These are phyloP conservation scores for Lentinula lateritia DNA, from an alignment of 768 basidiomycete genomes.

Conservation along the genomic window DNA sequence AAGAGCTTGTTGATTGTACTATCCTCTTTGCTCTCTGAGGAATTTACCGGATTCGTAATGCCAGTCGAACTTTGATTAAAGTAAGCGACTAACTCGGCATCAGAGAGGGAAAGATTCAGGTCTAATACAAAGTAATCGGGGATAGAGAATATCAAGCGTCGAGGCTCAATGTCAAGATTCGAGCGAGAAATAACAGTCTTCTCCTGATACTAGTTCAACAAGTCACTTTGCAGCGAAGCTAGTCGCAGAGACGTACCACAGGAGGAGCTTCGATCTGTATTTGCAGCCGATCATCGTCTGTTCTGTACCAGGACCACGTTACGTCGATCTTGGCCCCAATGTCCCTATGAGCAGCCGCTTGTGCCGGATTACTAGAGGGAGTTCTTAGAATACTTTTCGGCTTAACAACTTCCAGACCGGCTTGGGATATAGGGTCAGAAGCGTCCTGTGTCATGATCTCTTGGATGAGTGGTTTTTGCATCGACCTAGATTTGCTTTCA, in stretches of 20 bases:
- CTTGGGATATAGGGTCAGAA: neutral
- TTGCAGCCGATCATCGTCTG: conserved; percentile 31
- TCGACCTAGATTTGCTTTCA: conserved; percentile 11
- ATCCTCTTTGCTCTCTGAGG: conserved; percentile 17
- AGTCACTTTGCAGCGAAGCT: neutral
- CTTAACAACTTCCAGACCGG: conserved; percentile 12
- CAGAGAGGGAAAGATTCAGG: conserved; percentile 49
- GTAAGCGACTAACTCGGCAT: conserved; percentile 41
- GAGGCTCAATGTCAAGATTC: conserved; percentile 61
- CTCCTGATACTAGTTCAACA: conserved; percentile 22
- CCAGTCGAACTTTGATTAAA: neutral
- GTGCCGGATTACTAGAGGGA: neutral
- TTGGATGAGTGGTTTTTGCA: conserved; percentile 41
- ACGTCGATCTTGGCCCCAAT: conserved; percentile 5
- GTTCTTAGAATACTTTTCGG: conserved; percentile 41
- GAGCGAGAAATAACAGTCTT: conserved; percentile 33
- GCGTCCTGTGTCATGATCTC: conserved; percentile 24
- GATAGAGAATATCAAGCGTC: conserved; percentile 47
- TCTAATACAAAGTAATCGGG: conserved; percentile 48
- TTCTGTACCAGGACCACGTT: conserved; percentile 52
- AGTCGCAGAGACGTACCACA: conserved; percentile 39
- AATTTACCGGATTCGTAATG: conserved; percentile 9
- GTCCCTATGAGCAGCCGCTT: neutral
- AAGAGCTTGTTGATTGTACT: conserved; percentile 30
- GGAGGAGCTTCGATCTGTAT: conserved; percentile 50